A percentile compares a stretch with the other conserved stretches of the same genome.
These are phyloP conservation scores for Eimeria sp. DNA, from an alignment of 169 alveolate species.

Conservation along the genomic window DNA sequence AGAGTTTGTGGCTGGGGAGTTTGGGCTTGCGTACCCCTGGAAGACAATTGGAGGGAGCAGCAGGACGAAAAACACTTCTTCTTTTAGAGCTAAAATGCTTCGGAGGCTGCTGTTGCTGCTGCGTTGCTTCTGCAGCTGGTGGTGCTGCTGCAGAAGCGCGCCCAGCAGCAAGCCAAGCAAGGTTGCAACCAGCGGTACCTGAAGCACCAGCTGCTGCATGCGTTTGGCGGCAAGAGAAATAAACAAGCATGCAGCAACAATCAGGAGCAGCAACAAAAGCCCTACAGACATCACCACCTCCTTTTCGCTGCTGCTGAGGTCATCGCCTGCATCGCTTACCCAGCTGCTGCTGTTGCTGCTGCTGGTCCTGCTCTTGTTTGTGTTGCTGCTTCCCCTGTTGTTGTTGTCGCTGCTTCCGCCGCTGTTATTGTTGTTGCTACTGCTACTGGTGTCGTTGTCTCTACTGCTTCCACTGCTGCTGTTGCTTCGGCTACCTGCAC, in stretches of 20 bases:
- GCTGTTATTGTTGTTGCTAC: conserved; percentile 27
- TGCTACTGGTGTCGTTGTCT: background rate
- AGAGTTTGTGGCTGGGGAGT: background rate
- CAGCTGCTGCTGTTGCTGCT: too few species aligned
- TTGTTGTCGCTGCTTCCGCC: background rate
- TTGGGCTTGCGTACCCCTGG: background rate
- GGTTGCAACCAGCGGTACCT: conserved; percentile 79
- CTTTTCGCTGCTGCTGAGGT: conserved; percentile 65
- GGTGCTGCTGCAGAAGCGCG: too few species aligned
- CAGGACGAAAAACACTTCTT: conserved; percentile 82
- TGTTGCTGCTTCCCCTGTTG: too few species aligned
- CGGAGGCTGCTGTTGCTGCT: too few species aligned
- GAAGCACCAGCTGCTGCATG: conserved; percentile 47
- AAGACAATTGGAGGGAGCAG: conserved; percentile 84
- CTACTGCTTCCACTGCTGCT: background rate
- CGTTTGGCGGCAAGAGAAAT: conserved; percentile 27
- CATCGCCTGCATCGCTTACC: conserved; percentile 3
- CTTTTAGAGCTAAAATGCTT: conserved; percentile 78
- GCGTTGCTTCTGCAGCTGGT: too few species aligned
- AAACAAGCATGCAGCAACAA: conserved; percentile 58
- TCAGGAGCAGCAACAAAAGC: conserved; percentile 71
- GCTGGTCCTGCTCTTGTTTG: too few species aligned
- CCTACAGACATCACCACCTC: conserved; percentile 75
- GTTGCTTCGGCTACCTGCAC: too few species aligned
- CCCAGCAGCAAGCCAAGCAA: conserved; percentile 78